Evolutionary conservation across 768 basidiomycete species (phyloP), one percentile per base, ranked within the genome.

Genomic region (Auriscalpium orientale): DNA sequence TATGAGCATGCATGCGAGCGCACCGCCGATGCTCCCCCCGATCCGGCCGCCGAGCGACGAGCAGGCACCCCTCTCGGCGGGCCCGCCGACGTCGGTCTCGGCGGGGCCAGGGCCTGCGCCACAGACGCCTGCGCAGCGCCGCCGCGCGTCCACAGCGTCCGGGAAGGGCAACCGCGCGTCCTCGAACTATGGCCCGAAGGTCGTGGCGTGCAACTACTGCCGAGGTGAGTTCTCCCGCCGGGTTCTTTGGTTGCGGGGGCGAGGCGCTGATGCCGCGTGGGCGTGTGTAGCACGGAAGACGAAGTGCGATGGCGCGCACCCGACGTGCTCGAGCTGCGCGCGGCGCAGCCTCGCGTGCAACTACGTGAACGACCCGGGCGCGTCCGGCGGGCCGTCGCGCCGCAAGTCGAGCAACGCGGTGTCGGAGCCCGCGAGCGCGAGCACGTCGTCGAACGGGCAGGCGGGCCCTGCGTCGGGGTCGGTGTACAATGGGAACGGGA

Each of bases 131-230:
- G 59, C 62, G 22, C 55, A 60, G 45, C 80, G 81, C 28, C 82
- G 83, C 68, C 74, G 88, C 63, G 84, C 83, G 66, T 82, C 88
- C 49, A 79, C 85, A 13, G 50, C 55, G 54, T 46, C 83, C 83
- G 47, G 84, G 79, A 43, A 84, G 83, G 65, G 79, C 71, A 56
- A 75, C 72, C 53, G 81, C 83, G 59, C 76, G 79, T 64, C 70
- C 76, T 49, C 81, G 37, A 84, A 77, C 56, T 87, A 87, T 51
- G 89, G 89, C 11, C 87, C 89, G 47, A 91, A 91, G 66, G 86
- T 91, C 12, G 89, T 92, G 21, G 90, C 90, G 15, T 92, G 90
- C 71, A 90, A 91, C 70, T 89, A 89, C 67, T 92, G 90, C 71
- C 80, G 90, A 75, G 88, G 90, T 91, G 65, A 55, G 82, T 74